Percentiles rank a stretch among this genome's conserved stretches.
Evolutionary conservation across 306 rosid genomes (phyloP).

Genomic region (Cucurbita argyrosperma): DNA sequence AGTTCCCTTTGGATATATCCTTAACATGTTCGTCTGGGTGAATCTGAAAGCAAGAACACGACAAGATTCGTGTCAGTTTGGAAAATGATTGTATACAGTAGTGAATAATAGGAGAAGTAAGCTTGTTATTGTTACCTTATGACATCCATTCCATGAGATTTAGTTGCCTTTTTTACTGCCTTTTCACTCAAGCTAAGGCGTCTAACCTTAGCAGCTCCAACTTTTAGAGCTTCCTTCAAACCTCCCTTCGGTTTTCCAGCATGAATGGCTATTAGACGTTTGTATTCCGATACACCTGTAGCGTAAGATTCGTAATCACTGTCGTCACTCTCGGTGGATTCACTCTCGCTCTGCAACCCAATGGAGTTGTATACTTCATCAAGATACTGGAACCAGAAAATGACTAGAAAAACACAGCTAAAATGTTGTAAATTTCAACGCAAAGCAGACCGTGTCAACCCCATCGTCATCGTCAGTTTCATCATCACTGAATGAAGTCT

Average conservation of each 20-base stretch:
- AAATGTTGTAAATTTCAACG: constrained; percentile 5
- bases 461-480: constrained; percentile 31
- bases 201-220: constrained; percentile 34
- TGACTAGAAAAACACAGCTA: constrained; percentile 8
- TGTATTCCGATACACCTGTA: constrained; percentile 38
- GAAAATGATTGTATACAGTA: background rate
- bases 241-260: constrained; percentile 78
- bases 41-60: constrained; percentile 34
- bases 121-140: constrained; percentile 33
- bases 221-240: constrained; percentile 36
- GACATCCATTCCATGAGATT: constrained; percentile 42
- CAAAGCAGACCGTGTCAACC: constrained; percentile 18
- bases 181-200: constrained; percentile 85
- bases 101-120: background rate
- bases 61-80: background rate
- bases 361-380: constrained; percentile 2
- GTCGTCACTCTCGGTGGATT: constrained; percentile 35
- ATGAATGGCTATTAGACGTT: constrained; percentile 68
- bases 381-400: constrained; percentile 9
- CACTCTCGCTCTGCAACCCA: constrained; percentile 35
- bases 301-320: constrained; percentile 32
- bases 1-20: constrained; percentile 82
- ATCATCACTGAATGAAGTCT: constrained; percentile 21
- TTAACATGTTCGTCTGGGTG: constrained; percentile 61
- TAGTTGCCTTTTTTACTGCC: constrained; percentile 47